A percentile compares a stretch with the other conserved stretches of the same genome.
phyloP scores from a whole-genome alignment of 2,329 filamentous ascomycete genomes.

The Fusarium nelsonii region DNA sequence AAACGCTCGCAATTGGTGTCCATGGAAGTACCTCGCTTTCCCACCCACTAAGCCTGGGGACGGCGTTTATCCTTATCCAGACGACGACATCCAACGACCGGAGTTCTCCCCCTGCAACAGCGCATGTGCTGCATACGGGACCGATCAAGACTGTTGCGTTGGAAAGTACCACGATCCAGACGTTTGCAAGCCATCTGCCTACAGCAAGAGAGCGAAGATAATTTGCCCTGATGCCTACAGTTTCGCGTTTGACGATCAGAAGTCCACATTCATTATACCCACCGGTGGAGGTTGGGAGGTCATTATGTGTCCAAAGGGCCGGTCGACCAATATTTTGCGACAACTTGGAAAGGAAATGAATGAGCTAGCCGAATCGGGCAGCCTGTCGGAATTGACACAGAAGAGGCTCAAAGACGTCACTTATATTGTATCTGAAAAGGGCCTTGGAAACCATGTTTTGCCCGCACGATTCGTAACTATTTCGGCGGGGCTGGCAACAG shows the following conservation, averaged over 20 bases:
- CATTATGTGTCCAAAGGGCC: slow-evolving; percentile 77
- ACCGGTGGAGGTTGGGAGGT: slow-evolving; percentile 82
- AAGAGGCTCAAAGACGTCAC: slow-evolving; percentile 51
- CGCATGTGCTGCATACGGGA: slow-evolving; percentile 77
- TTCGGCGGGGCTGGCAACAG: slow-evolving; percentile 21
- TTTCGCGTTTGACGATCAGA: slow-evolving; percentile 73
- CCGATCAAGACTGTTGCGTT: slow-evolving; percentile 79
- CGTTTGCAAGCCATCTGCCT: slow-evolving; percentile 74
- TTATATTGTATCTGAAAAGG: slow-evolving; percentile 52
- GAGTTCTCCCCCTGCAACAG: slow-evolving; percentile 83
- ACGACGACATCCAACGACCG: slow-evolving; percentile 77
- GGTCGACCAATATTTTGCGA: slow-evolving; percentile 70
- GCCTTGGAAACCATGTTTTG: slow-evolving; percentile 40
- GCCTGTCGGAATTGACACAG: slow-evolving; percentile 52
- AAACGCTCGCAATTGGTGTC: slow-evolving; percentile 78
- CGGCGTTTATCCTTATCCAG: slow-evolving; percentile 84
- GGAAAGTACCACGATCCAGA: slow-evolving; percentile 73
- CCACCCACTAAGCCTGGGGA: slow-evolving; percentile 77
- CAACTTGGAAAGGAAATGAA: slow-evolving; percentile 64
- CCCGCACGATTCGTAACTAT: slow-evolving; percentile 30
- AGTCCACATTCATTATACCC: slow-evolving; percentile 72
- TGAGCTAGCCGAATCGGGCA: slow-evolving; percentile 59
- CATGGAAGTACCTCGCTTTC: slow-evolving; percentile 79
- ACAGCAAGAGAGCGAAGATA: slow-evolving; percentile 76
- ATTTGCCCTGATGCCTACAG: slow-evolving; percentile 89